Base-by-base conservation (phyloP, 2,329 filamentous ascomycete species). In the Ceratocystis papillata region DNA sequence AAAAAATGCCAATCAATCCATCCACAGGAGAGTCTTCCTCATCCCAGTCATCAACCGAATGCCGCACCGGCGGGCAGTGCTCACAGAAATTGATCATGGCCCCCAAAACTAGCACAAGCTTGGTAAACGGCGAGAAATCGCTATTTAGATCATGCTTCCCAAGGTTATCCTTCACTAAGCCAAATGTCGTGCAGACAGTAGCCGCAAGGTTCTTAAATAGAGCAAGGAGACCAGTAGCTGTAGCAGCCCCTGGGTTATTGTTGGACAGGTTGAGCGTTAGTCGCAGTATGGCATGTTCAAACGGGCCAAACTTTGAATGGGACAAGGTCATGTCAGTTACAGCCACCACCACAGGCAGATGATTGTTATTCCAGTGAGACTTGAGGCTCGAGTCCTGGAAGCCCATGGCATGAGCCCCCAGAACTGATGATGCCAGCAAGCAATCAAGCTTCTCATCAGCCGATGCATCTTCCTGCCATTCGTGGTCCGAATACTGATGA, bases 51-150 rank as follows among this genome's bases (percentile, higher is more conserved):
- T 71, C 70, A 2, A 77, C 68, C 5, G 73, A 73, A 50, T 76
- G 74, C 64, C 86, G 80, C 12, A 88, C 86, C 25, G 79, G 74
- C 17, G 84, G 78, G 71, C 86, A 90, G 72, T 90, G 87, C 73
- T 96, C 91, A 7, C 89, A 83, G 65, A 96, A 82, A 72, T 96
- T 96, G 74, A 96, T 96, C 75, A 93, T 83, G 25, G 90, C 84
- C 0, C 90, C 92, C 48, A 96, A 78, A 64, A 89, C 82, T 53
- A 96, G 80, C 62, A 96, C 83, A 15, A 96, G 79, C 62, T 84
- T 81, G 70, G 96, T 87, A 64, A 92, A 77, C 1, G 80, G 75
- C 15, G 67, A 68, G 17, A 62, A 63, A 25, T 78, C 77, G 1
- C 77, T 75, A 10, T 79, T 74, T 64, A 83, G 78, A n/a, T 77